phyloP scores from a whole-genome alignment of 208 protist species.

The Leishmania martiniquensis region DNA sequence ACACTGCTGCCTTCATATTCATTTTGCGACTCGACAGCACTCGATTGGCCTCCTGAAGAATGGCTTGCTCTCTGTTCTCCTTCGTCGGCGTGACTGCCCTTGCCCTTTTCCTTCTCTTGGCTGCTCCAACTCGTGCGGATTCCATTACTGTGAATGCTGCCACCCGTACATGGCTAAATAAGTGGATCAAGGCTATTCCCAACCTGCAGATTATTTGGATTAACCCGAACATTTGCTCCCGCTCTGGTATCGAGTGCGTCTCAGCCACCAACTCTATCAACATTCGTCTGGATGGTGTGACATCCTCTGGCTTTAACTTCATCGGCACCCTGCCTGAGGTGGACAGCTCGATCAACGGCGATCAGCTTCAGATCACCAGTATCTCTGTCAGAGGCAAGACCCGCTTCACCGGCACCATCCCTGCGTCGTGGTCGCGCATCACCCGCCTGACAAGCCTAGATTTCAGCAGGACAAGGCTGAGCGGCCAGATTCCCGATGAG shows the following conservation, averaged over 20 bases:
- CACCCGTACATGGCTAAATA: slow-evolving; percentile 4
- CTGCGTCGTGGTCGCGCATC: slow-evolving; percentile 24
- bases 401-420: slow-evolving; percentile 22
- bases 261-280: slow-evolving; percentile 6
- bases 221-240: slow-evolving; percentile 20
- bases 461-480: slow-evolving; percentile 18
- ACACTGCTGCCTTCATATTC: background rate
- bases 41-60: background rate
- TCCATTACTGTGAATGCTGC: slow-evolving; percentile 11
- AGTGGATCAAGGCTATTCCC: slow-evolving; percentile 22
- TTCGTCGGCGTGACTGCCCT: slow-evolving; percentile 8
- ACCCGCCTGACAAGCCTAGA: slow-evolving; percentile 12
- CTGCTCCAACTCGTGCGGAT: slow-evolving; percentile 8
- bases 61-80: slow-evolving; percentile 8
- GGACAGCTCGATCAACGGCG: background rate
- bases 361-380: slow-evolving; percentile 11
- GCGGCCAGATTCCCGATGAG: slow-evolving; percentile 13
- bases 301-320: slow-evolving; percentile 28
- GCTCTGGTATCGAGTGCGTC: slow-evolving; percentile 22
- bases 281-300: slow-evolving; percentile 23
- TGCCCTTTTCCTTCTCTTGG: slow-evolving; percentile 7
- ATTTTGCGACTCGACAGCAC: background rate
- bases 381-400: slow-evolving; percentile 24
- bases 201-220: slow-evolving; percentile 29
- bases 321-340: slow-evolving; percentile 28